Percentiles rank a stretch among this genome's conserved stretches.
These are phyloP conservation scores for Botrytis fabae DNA, from an alignment of 2,329 filamentous ascomycete genomes.

Conservation along the genomic window DNA sequence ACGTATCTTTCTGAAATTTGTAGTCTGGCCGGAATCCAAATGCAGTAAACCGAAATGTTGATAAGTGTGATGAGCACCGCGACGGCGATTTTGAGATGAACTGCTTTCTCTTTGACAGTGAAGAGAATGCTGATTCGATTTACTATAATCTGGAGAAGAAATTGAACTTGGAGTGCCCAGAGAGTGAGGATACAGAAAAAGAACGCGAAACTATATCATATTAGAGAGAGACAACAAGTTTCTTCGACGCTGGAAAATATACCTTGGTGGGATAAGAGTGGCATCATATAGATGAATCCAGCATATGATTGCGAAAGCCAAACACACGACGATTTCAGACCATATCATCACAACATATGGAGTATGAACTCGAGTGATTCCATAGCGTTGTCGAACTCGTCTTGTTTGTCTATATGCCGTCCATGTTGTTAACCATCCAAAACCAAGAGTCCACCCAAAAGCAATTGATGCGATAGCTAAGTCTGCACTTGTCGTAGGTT, in stretches of 20 bases:
- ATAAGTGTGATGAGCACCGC: conserved; percentile 47
- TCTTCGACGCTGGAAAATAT: neutral
- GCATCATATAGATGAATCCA: conserved; percentile 17
- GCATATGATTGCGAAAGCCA: conserved; percentile 43
- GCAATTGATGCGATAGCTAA: conserved; percentile 43
- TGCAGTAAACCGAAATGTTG: conserved; percentile 54
- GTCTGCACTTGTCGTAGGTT: conserved; percentile 34
- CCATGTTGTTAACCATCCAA: conserved; percentile 42
- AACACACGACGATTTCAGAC: conserved; percentile 46
- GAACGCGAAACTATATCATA: neutral
- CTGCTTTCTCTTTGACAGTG: conserved; percentile 44
- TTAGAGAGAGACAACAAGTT: neutral
- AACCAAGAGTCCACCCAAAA: conserved; percentile 44
- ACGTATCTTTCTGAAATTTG: conserved; percentile 46
- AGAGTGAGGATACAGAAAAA: conserved; percentile 27
- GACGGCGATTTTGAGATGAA: conserved; percentile 45
- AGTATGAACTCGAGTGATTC: conserved; percentile 37
- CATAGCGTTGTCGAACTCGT: conserved; percentile 39
- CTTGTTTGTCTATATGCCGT: conserved; percentile 43
- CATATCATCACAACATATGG: conserved; percentile 40
- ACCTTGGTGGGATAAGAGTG: conserved; percentile 1
- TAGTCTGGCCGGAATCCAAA: conserved; percentile 55
- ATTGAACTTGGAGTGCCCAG: conserved; percentile 45
- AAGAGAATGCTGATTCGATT: conserved; percentile 54
- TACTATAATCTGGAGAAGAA: conserved; percentile 56